A percentile compares a stretch with the other conserved stretches of the same genome.
Evolutionary conservation across 192 early-diverging fungal genomes (phyloP).

Genomic region (Piromyces finnis): DNA sequence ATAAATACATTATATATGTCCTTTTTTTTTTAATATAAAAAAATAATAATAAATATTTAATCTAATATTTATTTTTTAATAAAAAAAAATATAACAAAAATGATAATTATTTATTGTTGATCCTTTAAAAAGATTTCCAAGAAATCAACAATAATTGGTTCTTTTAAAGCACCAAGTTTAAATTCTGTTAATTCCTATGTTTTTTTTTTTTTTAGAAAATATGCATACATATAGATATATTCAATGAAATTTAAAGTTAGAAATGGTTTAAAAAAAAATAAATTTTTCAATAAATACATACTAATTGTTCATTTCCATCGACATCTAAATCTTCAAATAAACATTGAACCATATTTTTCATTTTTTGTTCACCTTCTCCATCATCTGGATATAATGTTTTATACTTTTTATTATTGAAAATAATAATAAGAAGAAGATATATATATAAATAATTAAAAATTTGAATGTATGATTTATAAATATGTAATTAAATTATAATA

Average conservation of each 20-base stretch:
- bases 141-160: not conserved
- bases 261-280: not conserved
- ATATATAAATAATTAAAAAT: not conserved
- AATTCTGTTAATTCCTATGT: not conserved
- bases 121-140: not conserved
- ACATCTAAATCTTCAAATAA: constrained; percentile 68
- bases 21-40: no score
- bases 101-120: not conserved
- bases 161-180: not conserved
- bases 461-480: no score
- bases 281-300: constrained; percentile 6
- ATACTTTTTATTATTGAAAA: no score
- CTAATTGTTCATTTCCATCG: constrained; percentile 56
- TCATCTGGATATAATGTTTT: constrained; percentile 9
- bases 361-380: constrained; percentile 45
- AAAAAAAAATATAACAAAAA: no score
- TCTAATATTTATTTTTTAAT: no score
- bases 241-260: no score
- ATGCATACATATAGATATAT: no score
- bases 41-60: no score
- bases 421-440: no score
- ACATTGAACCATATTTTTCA: constrained; percentile 41
- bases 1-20: no score
- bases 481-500: no score
- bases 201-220: no score